Conservation (phyloP, 257 asterid species). For the Fraxinus anomala region DNA sequence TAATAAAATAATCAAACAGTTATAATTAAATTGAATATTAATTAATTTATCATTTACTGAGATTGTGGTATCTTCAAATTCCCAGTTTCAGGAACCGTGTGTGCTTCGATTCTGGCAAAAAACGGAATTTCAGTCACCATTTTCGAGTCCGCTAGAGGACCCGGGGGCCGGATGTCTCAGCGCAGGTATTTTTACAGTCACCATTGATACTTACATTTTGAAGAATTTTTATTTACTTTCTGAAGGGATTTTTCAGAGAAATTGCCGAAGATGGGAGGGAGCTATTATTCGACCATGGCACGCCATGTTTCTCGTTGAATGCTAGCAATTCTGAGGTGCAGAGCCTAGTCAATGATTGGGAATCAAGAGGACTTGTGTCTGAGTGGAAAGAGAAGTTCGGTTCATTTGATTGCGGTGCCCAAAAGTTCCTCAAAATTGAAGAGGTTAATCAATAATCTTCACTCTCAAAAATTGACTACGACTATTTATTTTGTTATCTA, state of each 20-base stretch:
- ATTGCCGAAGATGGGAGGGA: slow-evolving; percentile 75
- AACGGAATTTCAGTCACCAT: slow-evolving; percentile 76
- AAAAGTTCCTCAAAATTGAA: slow-evolving; percentile 47
- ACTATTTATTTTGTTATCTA: background rate
- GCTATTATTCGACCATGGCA: slow-evolving; percentile 80
- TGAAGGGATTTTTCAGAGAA: slow-evolving; percentile 46
- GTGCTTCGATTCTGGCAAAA: slow-evolving; percentile 79
- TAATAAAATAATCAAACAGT: background rate
- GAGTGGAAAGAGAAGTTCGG: slow-evolving; percentile 82
- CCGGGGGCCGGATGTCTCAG: slow-evolving; percentile 97
- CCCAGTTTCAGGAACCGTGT: slow-evolving; percentile 92
- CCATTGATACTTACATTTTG: background rate
- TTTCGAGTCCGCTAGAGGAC: slow-evolving; percentile 85
- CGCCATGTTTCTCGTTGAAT: slow-evolving; percentile 63
- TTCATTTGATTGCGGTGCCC: slow-evolving; percentile 67
- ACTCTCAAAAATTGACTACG: background rate
- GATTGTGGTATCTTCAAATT: background rate
- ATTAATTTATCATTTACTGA: background rate
- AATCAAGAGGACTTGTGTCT: slow-evolving; percentile 74
- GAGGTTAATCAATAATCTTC: slow-evolving; percentile 46
- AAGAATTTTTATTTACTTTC: background rate
- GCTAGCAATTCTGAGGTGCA: slow-evolving; percentile 62
- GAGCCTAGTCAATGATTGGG: slow-evolving; percentile 67
- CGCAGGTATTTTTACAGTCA: slow-evolving; percentile 49
- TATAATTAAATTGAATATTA: background rate